Base-by-base conservation (phyloP, 768 basidiomycete species). In the Pisolithus tinctorius region DNA sequence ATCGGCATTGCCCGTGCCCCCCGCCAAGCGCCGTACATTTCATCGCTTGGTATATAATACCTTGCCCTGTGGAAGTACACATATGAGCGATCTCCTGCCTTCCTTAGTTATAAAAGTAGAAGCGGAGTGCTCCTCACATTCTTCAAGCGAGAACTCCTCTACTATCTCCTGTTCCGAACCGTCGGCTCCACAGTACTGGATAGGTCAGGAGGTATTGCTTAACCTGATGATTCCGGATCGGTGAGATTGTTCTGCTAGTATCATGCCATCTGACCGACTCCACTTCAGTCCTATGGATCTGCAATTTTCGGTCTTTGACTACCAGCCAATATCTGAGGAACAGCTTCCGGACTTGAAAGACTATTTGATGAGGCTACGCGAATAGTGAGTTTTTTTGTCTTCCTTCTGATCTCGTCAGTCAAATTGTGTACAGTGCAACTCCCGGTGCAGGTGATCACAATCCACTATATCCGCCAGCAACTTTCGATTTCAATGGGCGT, bases 191-290 rank as follows among this genome's bases (percentile, higher is more conserved):
- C 60, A 47, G 23, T 79, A 73, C 50, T 68, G 61, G 60, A 60
- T 57, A 47, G 77, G 70, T 39, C 62, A 55, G 38, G 72, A 75
- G 55, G 64, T 58, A 36, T 63, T 56, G 7, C 27, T 82, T 31
- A 73, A 82, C 60, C 42, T 84, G 17, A 69, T 82, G 72, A 65
- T 83, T 57, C 82, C 82, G 38, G 76, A 82, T 58, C 74, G 81
- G 83, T 81, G 46, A 52, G 60, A 58, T 17, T 42, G 16, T 31
- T 49, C n/a, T 6, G 20, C 41, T 38, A 36, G 37, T 34, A n/a
- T 8, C 36, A 37, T 39, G 20, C 46, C 31, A 14, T 46, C 49
- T 59, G 44, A 58, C 41, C 31, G 41, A 40, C 41, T 47, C 34
- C 23, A 7, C 29, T 46, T 48, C 52, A 84, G 82, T 23, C 74